A percentile compares a stretch with the other conserved stretches of the same genome.
phyloP scores from a whole-genome alignment of 2,329 filamentous ascomycete species.

The Arthrinium puccinioides region DNA sequence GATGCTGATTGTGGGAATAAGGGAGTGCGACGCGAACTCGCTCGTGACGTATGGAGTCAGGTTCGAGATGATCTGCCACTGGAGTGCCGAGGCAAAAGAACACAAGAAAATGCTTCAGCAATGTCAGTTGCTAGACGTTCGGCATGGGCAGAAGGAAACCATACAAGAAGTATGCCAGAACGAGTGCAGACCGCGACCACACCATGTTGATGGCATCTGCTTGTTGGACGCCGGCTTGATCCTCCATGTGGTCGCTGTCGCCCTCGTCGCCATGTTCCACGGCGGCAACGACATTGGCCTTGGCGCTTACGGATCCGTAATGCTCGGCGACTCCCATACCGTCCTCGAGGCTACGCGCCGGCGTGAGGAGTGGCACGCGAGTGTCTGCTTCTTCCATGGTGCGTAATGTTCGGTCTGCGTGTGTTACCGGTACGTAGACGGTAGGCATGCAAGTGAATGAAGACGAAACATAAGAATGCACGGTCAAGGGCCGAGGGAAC shows the following conservation, averaged over 20 bases:
- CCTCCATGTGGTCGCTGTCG: conserved; percentile 6
- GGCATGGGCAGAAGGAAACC: too few relatives aligned
- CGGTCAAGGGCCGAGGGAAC: too few relatives aligned
- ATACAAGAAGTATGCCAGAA: conserved; percentile 29
- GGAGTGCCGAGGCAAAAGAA: conserved; percentile 37
- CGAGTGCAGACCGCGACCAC: conserved; percentile 30
- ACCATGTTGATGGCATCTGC: conserved; percentile 32
- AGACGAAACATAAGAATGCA: too few relatives aligned
- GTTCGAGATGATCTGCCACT: conserved; percentile 25
- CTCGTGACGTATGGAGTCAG: conserved; percentile 40
- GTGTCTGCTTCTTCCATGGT: conserved; percentile 2
- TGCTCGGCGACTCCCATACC: too few relatives aligned
- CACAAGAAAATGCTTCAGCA: conserved; percentile 31
- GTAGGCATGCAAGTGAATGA: too few relatives aligned
- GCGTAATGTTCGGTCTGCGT: too few relatives aligned
- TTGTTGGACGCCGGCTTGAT: conserved; percentile 26
- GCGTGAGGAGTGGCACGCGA: neutral
- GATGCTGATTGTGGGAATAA: conserved; percentile 40
- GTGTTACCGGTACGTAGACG: too few relatives aligned
- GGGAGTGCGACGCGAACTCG: conserved; percentile 40
- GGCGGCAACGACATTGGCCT: neutral
- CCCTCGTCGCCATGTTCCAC: conserved; percentile 1
- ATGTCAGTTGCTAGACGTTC: neutral
- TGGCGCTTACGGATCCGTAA: too few relatives aligned
- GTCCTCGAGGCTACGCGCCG: too few relatives aligned